phyloP scores from a whole-genome alignment of 1,284 basidiomycete species.

The Malassezia sympodialis region DNA sequence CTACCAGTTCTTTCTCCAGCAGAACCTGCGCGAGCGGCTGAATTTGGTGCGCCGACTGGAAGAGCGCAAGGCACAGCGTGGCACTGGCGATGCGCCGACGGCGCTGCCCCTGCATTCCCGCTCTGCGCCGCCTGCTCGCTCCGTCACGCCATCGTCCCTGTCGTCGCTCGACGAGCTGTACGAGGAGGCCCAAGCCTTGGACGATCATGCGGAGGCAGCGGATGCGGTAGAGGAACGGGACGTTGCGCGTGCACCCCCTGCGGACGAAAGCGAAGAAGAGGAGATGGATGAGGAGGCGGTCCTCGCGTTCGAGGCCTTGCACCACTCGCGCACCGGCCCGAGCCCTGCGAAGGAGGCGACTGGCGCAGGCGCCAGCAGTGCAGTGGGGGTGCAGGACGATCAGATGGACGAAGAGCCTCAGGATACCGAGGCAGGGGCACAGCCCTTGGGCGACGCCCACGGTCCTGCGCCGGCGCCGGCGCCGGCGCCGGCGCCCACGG shows the following conservation, averaged over 20 bases:
- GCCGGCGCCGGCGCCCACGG: no score
- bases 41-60: neutral
- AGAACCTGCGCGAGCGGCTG: constrained; percentile 16
- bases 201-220: neutral
- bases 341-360: neutral
- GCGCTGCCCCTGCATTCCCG: neutral
- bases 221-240: neutral
- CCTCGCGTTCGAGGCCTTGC: constrained; percentile 9
- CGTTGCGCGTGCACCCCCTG: neutral
- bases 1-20: constrained; percentile 26
- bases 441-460: no score
- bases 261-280: constrained; percentile 11
- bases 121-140: neutral
- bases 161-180: neutral
- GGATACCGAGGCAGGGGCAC: no score
- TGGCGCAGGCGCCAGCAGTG: neutral
- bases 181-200: neutral
- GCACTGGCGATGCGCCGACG: neutral
- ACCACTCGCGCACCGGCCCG: neutral
- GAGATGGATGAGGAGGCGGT: constrained; percentile 9
- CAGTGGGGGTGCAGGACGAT: neutral
- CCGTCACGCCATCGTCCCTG: neutral
- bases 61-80: neutral
- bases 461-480: no score
- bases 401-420: no score